A percentile compares a stretch with the other conserved stretches of the same genome.
Evolutionary conservation across 371 early-diverging fungal species (phyloP).

Genomic region (Batkoa obscura): DNA sequence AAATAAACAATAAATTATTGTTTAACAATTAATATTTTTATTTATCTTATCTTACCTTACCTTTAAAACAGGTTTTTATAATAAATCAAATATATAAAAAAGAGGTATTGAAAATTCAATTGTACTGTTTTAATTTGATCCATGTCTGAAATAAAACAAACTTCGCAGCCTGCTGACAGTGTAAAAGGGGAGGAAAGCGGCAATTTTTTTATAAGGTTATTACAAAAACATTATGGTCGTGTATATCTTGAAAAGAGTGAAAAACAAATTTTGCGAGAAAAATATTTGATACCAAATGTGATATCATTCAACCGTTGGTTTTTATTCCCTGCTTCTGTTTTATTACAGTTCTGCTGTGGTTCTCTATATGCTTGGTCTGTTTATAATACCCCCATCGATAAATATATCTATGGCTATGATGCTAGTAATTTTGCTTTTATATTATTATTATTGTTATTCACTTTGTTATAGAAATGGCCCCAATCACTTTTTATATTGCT

Average conservation of each 20-base stretch:
- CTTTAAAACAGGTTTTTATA: no score
- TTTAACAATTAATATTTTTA: no score
- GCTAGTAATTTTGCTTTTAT: no score
- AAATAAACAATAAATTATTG: no score
- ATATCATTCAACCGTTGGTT: conserved; percentile 26
- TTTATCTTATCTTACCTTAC: no score
- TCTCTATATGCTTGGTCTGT: conserved; percentile 50
- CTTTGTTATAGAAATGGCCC: conserved; percentile 14
- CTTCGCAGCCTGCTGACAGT: no score
- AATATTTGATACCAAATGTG: conserved; percentile 15
- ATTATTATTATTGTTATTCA: no score
- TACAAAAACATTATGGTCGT: conserved; percentile 17
- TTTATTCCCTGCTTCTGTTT: conserved; percentile 30
- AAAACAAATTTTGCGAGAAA: conserved; percentile 14
- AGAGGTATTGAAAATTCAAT: no score
- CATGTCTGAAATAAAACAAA: no score
- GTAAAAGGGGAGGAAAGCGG: not conserved
- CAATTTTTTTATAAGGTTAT: conserved; percentile 8
- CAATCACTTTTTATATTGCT: conserved; percentile 44
- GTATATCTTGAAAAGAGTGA: conserved; percentile 15
- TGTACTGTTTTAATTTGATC: no score
- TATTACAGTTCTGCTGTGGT: conserved; percentile 43
- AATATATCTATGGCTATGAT: conserved; percentile 17
- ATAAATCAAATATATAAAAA: no score
- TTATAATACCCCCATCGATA: conserved; percentile 36